Evolutionary conservation across 2,329 filamentous ascomycete genomes (phyloP).

Genomic region (Colletotrichum agaves): DNA sequence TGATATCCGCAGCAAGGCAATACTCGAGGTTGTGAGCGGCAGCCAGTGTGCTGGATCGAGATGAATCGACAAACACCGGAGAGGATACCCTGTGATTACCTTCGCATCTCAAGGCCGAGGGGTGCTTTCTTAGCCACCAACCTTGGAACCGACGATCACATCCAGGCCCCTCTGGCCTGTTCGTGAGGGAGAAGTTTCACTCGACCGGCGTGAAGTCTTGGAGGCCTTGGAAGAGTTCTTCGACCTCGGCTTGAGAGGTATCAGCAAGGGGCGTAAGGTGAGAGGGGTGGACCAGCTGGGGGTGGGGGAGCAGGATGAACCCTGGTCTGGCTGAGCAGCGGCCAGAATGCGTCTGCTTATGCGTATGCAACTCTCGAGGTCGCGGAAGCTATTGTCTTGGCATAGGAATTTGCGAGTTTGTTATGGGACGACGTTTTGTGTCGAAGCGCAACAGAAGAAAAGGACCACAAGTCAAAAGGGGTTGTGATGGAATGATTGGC

Average conservation of each 20-base stretch:
- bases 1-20: constrained; percentile 25
- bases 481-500: constrained; percentile 21
- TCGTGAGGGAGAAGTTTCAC: neutral
- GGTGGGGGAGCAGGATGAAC: neutral
- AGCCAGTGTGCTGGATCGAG: constrained; percentile 29
- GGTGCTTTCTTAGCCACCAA: constrained; percentile 17
- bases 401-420: constrained; percentile 12
- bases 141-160: constrained; percentile 30
- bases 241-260: constrained; percentile 21
- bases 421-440: constrained; percentile 28
- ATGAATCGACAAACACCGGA: constrained; percentile 26
- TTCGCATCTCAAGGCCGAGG: constrained; percentile 22
- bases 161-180: neutral
- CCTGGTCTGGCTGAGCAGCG: constrained; percentile 1
- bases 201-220: constrained; percentile 4
- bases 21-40: constrained; percentile 24
- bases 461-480: neutral
- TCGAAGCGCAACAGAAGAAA: constrained; percentile 27
- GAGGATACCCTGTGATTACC: constrained; percentile 20
- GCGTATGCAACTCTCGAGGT: constrained; percentile 23
- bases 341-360: neutral
- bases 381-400: constrained; percentile 35
- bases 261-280: constrained; percentile 8
- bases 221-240: constrained; percentile 26
- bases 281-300: neutral